Base-by-base conservation (phyloP, 805 yeast genomes). In the Ogataea methylovora region DNA sequence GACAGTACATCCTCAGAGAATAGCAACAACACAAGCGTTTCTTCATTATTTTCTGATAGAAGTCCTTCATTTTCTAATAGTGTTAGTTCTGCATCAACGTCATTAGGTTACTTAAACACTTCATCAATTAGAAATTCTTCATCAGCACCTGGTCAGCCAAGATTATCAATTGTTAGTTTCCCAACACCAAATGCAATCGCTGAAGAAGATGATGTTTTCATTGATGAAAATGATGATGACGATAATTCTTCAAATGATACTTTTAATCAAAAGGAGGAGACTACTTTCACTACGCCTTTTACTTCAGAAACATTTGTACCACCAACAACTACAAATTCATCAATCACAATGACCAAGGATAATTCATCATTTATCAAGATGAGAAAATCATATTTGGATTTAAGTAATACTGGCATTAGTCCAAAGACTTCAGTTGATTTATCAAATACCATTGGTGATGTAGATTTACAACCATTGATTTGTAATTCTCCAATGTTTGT, bases 401-500 rank as follows among this genome's bases (percentile, higher is more conserved):
- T 8, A 20, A 7, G 32, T 25, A 26, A n/a, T n/a, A n/a, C n/a
- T n/a, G 19, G 19, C 16, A 14, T 34, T 9, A 38, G 41, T 24
- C 45, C 40, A 6, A 41, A 41, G 29, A 37, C 39, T 7, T 41
- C 42, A 9, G 25, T 43, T 5, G 49, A 39, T 20, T 21, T 38
- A 13, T 21, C 23, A 21, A 21, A 23, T 23, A 23, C 11, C n/a
- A 7, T 10, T 23, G 5, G n/a, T 8, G 25, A 23, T 9, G 6
- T n/a, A n/a, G n/a, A n/a, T n/a, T n/a, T n/a, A n/a, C n/a, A 37
- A 10, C 38, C 66, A 61, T 61, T 46, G 59, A 61, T 48, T 27
- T 54, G 49, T 46, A 54, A 52, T 30, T 33, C 47, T 26, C 51
- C 48, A 11, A 42, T 40, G 4, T 60, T 63, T 47, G 36, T 62